Evolutionary conservation across 2,329 filamentous ascomycete genomes (phyloP), one percentile per base, ranked within the genome.

Genomic region (Biscogniauxia sp.): DNA sequence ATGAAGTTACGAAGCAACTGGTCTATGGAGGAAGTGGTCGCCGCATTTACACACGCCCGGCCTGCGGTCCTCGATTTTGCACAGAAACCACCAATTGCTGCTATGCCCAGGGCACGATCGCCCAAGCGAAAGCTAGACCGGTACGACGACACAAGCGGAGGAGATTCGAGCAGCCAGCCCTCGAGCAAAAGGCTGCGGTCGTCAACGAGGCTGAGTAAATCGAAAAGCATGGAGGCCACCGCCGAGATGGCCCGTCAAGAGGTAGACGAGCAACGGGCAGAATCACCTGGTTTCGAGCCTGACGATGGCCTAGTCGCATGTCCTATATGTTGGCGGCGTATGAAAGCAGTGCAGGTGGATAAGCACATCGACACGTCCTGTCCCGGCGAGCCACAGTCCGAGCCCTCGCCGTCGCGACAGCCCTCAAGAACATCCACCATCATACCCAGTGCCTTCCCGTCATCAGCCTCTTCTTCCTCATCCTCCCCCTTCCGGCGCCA

Each of bases 1-100:
- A 84, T 92, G 62, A 95, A 92, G 74, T 73, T 99, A 67, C 84
- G 93, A 61, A 88, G 89, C 53, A 98, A 98, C 74, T 91, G 89
- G 84, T 88, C 89, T 0, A 80, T 98, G 65, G 87, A 95, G 70
- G 93, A 98, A 72, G 82, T 94, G 1, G 91, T 97, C 8, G 88
- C 92, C 49, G 85, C 88, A 0, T 99, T 97, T 67, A 79, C 85
- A 65, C 83, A 80, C 56, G 86, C 87, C 4, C 82, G 94, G 58
- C 75, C 83, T 3, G 77, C 78, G 20, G 80, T 90, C 3, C 74
- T 97, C 25, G 79, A 82, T 0, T 79, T 93, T 68, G 92, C 92
- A 28, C 83, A 77, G 53, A 77, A 70, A 56, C 75, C 78, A n/a
- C 68, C 73, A n/a, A 65, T n/a, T 6, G 37, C 15, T 45, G 37